Percentiles rank a stretch among this genome's conserved stretches.
Evolutionary conservation across 179 eudicot species (phyloP).

Genomic region (Drosera spatulata): DNA sequence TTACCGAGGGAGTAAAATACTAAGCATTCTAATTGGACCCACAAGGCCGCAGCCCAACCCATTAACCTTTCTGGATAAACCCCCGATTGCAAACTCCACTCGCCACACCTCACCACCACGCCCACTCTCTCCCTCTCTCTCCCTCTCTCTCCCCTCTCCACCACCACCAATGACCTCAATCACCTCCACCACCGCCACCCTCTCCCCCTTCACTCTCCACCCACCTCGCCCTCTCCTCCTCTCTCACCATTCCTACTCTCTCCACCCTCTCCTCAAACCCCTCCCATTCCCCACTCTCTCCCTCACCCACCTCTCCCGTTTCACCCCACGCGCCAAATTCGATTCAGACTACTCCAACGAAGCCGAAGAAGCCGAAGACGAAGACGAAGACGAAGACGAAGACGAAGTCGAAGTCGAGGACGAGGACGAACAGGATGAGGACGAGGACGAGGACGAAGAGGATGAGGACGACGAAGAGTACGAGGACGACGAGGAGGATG

Average conservation of each 20-base stretch:
- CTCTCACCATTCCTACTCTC: conserved; percentile 11
- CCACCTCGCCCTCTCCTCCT: conserved; percentile 3
- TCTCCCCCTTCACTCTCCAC: conserved; percentile 5
- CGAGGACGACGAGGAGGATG: too few relatives aligned
- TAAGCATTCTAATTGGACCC: too few relatives aligned
- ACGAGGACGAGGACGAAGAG: too few relatives aligned
- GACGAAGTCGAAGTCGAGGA: too few relatives aligned
- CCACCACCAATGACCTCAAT: conserved; percentile 4
- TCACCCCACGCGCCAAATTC: neutral
- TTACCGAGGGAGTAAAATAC: too few relatives aligned
- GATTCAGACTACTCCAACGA: too few relatives aligned
- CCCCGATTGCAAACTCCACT: neutral
- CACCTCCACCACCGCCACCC: conserved; percentile 12
- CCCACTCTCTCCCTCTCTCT: conserved; percentile 11
- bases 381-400: too few relatives aligned
- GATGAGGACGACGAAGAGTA: too few relatives aligned
- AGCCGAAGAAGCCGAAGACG: too few relatives aligned
- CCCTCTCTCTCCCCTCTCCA: neutral
- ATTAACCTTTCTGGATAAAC: neutral
- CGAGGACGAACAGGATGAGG: too few relatives aligned
- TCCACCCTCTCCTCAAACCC: conserved; percentile 7
- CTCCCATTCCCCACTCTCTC: conserved; percentile 5
- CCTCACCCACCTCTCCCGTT: conserved; percentile 4
- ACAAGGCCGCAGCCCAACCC: too few relatives aligned
- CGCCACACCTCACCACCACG: neutral